phyloP scores from a whole-genome alignment of 1,284 basidiomycete species.

The Apiotrichum veenhuisii region DNA sequence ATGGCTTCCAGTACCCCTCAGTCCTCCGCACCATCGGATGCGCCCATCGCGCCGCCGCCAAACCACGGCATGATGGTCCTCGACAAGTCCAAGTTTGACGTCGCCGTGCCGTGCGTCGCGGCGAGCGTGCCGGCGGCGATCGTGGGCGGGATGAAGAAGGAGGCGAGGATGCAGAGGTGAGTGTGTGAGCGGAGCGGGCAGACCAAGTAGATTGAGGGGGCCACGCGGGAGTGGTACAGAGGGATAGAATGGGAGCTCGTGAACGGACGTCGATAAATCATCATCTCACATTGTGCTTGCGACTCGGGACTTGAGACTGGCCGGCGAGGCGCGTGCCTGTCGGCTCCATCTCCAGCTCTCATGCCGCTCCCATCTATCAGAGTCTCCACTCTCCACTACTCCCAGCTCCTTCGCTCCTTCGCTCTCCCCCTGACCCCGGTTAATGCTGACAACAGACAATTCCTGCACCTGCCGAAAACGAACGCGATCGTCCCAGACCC shows the following conservation, averaged over 20 bases:
- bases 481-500: conserved; percentile 60
- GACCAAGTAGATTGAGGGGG: neutral
- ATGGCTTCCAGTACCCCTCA: neutral
- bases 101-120: conserved; percentile 63
- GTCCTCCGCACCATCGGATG: neutral
- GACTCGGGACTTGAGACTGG: no score
- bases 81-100: conserved; percentile 63
- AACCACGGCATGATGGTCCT: conserved; percentile 51
- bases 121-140: conserved; percentile 60
- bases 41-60: conserved; percentile 32
- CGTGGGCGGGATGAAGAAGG: conserved; percentile 59
- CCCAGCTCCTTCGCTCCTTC: no score
- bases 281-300: no score
- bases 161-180: conserved; percentile 60
- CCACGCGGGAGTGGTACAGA: no score
- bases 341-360: no score
- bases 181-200: conserved; percentile 21
- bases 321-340: no score
- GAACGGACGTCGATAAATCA: no score
- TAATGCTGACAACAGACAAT: no score
- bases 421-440: no score
- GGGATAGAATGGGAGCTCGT: no score
- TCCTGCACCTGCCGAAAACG: conserved; percentile 65
- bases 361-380: no score
- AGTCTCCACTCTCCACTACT: no score